Evolutionary conservation across 169 alveolate species (phyloP).

Genomic region (Theileria luwenshuni): DNA sequence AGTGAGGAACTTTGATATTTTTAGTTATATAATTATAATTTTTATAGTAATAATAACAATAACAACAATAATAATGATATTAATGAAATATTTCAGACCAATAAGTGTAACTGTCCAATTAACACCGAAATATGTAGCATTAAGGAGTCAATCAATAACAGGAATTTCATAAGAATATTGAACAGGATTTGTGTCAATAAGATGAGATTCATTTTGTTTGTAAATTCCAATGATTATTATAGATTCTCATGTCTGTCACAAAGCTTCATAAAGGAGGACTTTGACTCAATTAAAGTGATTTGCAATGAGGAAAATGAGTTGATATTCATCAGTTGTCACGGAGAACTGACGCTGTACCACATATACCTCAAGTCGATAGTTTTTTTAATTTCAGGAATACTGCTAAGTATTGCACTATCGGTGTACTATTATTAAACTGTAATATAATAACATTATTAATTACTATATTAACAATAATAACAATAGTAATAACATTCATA

Average conservation of each 20-base stretch:
- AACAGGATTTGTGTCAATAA: conserved; percentile 40
- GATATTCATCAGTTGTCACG: conserved; percentile 59
- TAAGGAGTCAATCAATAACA: conserved; percentile 47
- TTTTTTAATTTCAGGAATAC: not conserved
- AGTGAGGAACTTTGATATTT: too few species aligned
- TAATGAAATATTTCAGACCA: conserved; percentile 21
- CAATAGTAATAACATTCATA: too few species aligned
- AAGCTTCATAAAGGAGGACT: conserved; percentile 59
- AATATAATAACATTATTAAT: not conserved
- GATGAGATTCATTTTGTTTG: conserved; percentile 59
- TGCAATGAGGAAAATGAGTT: conserved; percentile 60
- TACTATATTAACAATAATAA: too few species aligned
- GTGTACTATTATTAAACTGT: not conserved
- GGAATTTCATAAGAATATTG: conserved; percentile 37
- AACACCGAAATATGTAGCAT: conserved; percentile 38
- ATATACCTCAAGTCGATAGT: not conserved
- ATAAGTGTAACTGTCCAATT: conserved; percentile 56
- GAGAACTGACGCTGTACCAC: not conserved
- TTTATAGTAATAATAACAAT: not conserved
- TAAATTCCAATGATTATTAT: conserved; percentile 34
- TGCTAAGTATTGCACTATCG: not conserved
- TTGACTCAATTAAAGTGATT: conserved; percentile 54
- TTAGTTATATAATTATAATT: too few species aligned
- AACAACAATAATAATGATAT: not conserved
- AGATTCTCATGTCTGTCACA: conserved; percentile 46